Conservation (phyloP, 441 rosid genomes). For the Lagerstroemia fauriei region DNA sequence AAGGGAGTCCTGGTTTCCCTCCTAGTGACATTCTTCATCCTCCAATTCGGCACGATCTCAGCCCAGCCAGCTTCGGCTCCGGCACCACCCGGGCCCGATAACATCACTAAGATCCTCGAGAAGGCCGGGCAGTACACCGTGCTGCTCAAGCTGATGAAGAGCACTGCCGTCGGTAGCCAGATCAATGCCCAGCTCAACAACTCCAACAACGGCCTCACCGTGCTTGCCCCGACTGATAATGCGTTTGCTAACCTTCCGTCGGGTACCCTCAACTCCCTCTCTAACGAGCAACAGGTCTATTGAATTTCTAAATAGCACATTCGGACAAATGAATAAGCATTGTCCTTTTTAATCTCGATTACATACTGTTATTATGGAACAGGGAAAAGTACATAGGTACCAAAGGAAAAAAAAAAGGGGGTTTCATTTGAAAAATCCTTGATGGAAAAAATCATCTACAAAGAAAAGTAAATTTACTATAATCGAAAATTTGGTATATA, state of each 20-base stretch:
- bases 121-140: slow-evolving; percentile 19
- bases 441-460: too few relatives aligned
- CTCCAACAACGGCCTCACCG: slow-evolving; percentile 25
- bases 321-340: background rate
- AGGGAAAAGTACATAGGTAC: too few relatives aligned
- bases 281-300: slow-evolving; percentile 24
- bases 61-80: slow-evolving; percentile 46
- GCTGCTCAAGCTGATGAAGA: slow-evolving; percentile 20
- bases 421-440: too few relatives aligned
- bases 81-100: background rate
- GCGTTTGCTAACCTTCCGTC: slow-evolving; percentile 27
- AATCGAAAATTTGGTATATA: too few relatives aligned
- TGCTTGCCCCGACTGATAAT: slow-evolving; percentile 23
- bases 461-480: too few relatives aligned
- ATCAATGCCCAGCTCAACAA: slow-evolving; percentile 26
- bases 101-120: slow-evolving; percentile 24
- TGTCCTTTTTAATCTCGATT: background rate
- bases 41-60: slow-evolving; percentile 33
- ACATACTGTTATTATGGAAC: too few relatives aligned
- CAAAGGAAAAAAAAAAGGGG: too few relatives aligned
- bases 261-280: slow-evolving; percentile 28
- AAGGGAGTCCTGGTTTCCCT: slow-evolving; percentile 31
- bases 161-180: slow-evolving; percentile 21
- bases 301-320: background rate
- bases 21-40: slow-evolving; percentile 40